A percentile compares a stretch with the other conserved stretches of the same genome.
Evolutionary conservation across 129 eudicot species (phyloP).

Genomic region (Lactuca saligna): DNA sequence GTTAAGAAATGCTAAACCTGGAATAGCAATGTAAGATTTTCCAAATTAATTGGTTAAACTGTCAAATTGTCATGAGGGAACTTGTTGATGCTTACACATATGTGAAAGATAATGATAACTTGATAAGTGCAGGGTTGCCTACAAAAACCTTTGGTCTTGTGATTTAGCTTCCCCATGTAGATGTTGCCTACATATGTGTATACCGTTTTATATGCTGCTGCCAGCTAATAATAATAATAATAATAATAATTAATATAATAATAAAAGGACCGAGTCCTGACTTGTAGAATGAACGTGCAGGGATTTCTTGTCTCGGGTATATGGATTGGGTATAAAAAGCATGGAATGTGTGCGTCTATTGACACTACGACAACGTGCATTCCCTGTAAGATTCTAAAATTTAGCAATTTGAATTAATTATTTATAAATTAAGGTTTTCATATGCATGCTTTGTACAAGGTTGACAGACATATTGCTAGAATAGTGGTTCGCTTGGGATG

Average conservation of each 20-base stretch:
- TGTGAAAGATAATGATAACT: not conserved
- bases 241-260: no score
- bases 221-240: no score
- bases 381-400: constrained; percentile 39
- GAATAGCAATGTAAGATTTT: constrained; percentile 28
- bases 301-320: constrained; percentile 35
- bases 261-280: no score
- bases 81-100: not conserved
- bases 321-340: constrained; percentile 50
- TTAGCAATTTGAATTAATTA: not conserved
- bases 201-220: no score
- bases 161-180: no score
- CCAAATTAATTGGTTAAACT: not conserved
- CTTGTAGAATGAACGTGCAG: constrained; percentile 4
- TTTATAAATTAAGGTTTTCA: not conserved
- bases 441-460: constrained; percentile 18
- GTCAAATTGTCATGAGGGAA: not conserved
- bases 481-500: constrained; percentile 36
- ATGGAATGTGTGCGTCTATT: constrained; percentile 46
- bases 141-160: no score
- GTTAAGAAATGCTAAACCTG: constrained; percentile 30
- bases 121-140: no score
- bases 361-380: constrained; percentile 42
- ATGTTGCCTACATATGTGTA: no score
- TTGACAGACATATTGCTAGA: constrained; percentile 33